phyloP scores from a whole-genome alignment of 2,329 filamentous ascomycete genomes.

The Fusarium devonianum region DNA sequence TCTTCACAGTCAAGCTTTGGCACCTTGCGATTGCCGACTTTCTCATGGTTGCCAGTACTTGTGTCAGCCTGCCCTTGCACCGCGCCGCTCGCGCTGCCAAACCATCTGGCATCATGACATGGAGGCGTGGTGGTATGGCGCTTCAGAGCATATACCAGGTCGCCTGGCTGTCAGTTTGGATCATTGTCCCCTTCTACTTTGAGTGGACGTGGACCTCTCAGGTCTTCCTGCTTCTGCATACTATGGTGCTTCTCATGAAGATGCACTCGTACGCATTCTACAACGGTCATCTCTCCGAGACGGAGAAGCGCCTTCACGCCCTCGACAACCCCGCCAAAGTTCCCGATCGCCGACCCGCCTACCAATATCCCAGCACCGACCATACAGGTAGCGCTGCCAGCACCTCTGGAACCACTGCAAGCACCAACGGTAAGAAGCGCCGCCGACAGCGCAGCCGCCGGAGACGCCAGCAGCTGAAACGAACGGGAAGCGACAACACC shows the following conservation, averaged over 20 bases:
- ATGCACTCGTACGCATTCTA: conserved; percentile 99
- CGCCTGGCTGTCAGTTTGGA: conserved; percentile 83
- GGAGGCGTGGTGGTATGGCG: conserved; percentile 78
- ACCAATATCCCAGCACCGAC: conserved; percentile 75
- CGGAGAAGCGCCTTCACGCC: conserved; percentile 77
- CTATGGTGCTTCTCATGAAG: conserved; percentile 95
- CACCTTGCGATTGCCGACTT: conserved; percentile 85
- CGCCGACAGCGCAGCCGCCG: conserved; percentile 31
- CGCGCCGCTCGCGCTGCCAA: conserved; percentile 64
- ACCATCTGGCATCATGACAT: conserved; percentile 65
- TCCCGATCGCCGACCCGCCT: conserved; percentile 69
- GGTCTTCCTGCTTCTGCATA: conserved; percentile 91
- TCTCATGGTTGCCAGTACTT: conserved; percentile 82
- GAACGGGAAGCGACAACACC: conserved; percentile 28
- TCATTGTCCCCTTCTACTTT: conserved; percentile 81
- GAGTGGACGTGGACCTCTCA: conserved; percentile 98
- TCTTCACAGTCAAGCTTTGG: conserved; percentile 89
- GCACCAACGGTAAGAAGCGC: conserved; percentile 33
- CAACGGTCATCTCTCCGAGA: conserved; percentile 92
- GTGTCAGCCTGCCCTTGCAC: conserved; percentile 77
- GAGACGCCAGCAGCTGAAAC: conserved; percentile 25
- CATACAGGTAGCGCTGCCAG: conserved; percentile 51
- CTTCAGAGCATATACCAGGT: conserved; percentile 85
- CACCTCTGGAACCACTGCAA: conserved; percentile 30
- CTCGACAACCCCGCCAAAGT: conserved; percentile 77